Conservation (phyloP, 192 early-diverging fungal species). For the Globomyces pollinis-pini region DNA sequence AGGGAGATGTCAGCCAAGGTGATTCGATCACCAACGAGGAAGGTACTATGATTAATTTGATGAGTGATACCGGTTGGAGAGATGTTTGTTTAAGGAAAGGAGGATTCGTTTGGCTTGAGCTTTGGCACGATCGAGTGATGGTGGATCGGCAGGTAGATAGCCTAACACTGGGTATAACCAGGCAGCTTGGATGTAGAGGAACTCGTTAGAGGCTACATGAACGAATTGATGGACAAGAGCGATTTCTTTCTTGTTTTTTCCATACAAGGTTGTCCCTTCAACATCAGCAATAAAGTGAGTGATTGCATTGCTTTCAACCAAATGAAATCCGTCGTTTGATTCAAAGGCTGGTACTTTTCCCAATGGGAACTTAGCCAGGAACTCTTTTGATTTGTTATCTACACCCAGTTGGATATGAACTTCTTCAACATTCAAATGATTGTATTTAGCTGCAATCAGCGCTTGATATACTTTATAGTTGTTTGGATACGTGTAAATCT, state of each 20-base stretch:
- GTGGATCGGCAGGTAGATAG: slow-evolving; percentile 36
- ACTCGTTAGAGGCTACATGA: slow-evolving; percentile 45
- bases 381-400: slow-evolving; percentile 74
- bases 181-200: slow-evolving; percentile 29
- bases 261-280: slow-evolving; percentile 35
- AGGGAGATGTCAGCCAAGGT: slow-evolving; percentile 85
- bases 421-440: slow-evolving; percentile 64
- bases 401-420: slow-evolving; percentile 51
- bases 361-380: slow-evolving; percentile 82
- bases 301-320: slow-evolving; percentile 84
- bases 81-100: slow-evolving; percentile 65
- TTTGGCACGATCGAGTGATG: slow-evolving; percentile 59
- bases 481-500: slow-evolving; percentile 39
- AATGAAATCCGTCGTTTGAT: slow-evolving; percentile 61
- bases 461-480: slow-evolving; percentile 66
- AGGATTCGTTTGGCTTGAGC: slow-evolving; percentile 58
- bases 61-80: no score
- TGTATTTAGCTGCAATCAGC: slow-evolving; percentile 70
- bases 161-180: slow-evolving; percentile 49
- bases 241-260: slow-evolving; percentile 30
- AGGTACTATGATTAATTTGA: no score
- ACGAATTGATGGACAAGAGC: slow-evolving; percentile 45
- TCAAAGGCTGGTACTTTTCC: slow-evolving; percentile 90
- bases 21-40: slow-evolving; percentile 86
- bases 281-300: slow-evolving; percentile 72